Evolutionary conservation across 176 grass and related monocot genomes (phyloP).

Genomic region (Microstegium vimineum): DNA sequence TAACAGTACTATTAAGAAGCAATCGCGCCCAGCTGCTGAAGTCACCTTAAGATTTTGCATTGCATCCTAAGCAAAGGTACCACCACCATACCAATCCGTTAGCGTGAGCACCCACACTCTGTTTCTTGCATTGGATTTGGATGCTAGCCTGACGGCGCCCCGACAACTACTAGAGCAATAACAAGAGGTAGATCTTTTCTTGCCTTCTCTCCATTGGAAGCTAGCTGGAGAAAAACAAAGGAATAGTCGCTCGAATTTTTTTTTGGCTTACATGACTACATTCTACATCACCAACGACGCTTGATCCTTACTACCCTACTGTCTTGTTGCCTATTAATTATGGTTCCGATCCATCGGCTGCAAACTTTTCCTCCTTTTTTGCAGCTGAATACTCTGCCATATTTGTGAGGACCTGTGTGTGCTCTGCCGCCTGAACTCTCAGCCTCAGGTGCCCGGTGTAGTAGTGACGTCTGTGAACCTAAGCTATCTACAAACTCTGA

Average conservation of each 20-base stretch:
- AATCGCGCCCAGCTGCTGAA: neutral
- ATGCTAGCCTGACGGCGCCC: neutral
- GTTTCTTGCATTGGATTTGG: neutral
- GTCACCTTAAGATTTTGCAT: slow-evolving; percentile 30
- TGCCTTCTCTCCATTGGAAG: neutral
- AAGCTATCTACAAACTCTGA: too few relatives aligned
- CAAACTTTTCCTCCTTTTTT: neutral
- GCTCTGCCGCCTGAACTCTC: neutral
- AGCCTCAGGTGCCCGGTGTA: too few relatives aligned
- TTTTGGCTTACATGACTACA: neutral
- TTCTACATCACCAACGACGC: neutral
- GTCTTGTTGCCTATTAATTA: neutral
- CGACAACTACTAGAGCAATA: neutral
- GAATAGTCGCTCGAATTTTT: neutral
- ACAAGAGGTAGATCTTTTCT: neutral
- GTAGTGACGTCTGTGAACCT: too few relatives aligned
- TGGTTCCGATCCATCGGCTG: neutral
- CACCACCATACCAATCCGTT: neutral
- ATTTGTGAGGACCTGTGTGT: neutral
- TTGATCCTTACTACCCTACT: neutral
- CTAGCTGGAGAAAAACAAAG: neutral
- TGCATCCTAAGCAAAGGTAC: slow-evolving; percentile 31
- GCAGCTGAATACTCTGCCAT: neutral
- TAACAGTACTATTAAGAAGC: neutral
- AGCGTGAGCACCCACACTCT: slow-evolving; percentile 10